phyloP scores from a whole-genome alignment of 169 alveolate genomes.

The Babesia sp. region DNA sequence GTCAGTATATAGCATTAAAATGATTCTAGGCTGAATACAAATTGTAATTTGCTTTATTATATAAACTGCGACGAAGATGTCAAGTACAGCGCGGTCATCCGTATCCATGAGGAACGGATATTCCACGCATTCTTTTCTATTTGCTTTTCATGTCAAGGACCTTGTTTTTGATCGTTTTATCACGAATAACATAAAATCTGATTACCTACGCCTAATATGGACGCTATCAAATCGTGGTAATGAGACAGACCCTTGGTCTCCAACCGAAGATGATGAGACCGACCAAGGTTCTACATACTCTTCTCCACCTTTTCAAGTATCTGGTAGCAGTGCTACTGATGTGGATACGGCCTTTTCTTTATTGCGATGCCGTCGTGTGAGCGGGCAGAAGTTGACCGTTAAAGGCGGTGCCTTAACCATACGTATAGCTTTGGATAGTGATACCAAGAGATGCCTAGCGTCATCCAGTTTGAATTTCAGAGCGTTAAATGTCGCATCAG shows the following conservation, averaged over 20 bases:
- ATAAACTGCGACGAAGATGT: constrained; percentile 1
- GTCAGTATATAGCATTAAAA: too few species aligned
- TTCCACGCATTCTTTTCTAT: constrained; percentile 26
- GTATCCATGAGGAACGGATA: neutral
- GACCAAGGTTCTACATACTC: neutral
- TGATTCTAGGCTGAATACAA: too few species aligned
- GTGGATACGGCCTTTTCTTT: constrained; percentile 40
- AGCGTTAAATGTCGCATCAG: constrained; percentile 11
- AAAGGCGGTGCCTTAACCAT: constrained; percentile 15
- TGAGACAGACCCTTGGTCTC: neutral
- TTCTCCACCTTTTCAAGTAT: constrained; percentile 2
- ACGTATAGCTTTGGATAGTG: neutral
- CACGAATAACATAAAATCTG: neutral
- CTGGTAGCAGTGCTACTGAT: neutral
- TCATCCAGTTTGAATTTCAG: neutral
- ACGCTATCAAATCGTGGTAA: neutral
- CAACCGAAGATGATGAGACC: neutral
- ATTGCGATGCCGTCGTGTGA: constrained; percentile 7
- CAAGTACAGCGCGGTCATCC: constrained; percentile 13
- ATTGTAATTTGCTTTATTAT: too few species aligned
- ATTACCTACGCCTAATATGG: constrained; percentile 20
- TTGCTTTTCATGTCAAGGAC: constrained; percentile 44
- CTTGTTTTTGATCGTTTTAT: constrained; percentile 9
- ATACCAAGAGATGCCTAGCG: constrained; percentile 16
- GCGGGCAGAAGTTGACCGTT: neutral